These are phyloP conservation scores for Monosporozyma siamensis DNA, from an alignment of 805 yeast genomes.

Conservation along the genomic window DNA sequence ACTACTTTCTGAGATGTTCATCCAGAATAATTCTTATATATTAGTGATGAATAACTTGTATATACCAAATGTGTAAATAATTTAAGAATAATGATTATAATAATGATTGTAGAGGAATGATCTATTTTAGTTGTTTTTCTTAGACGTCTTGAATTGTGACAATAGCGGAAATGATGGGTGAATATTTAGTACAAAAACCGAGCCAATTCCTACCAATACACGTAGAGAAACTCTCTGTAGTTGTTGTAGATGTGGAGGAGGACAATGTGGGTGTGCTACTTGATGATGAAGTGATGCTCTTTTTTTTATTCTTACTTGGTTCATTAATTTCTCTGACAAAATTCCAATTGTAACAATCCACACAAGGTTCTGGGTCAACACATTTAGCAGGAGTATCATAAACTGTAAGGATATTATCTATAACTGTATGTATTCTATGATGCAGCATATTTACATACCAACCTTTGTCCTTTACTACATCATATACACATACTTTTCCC, in stretches of 20 bases:
- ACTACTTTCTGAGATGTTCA: neutral
- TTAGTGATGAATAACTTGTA: slow-evolving; percentile 1
- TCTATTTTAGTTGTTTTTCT: no score
- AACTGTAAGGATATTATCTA: slow-evolving; percentile 61
- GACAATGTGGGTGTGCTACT: slow-evolving; percentile 10
- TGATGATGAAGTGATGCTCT: slow-evolving; percentile 3
- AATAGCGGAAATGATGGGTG: neutral
- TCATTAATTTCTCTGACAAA: slow-evolving; percentile 30
- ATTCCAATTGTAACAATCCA: slow-evolving; percentile 88
- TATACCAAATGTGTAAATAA: no score
- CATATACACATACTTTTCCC: slow-evolving; percentile 80
- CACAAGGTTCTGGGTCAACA: slow-evolving; percentile 67
- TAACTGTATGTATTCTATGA: slow-evolving; percentile 85
- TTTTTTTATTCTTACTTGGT: slow-evolving; percentile 11
- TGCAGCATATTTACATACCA: slow-evolving; percentile 85
- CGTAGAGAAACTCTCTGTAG: slow-evolving; percentile 16
- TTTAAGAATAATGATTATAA: no score
- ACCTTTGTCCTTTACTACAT: slow-evolving; percentile 78
- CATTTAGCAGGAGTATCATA: slow-evolving; percentile 78
- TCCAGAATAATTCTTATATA: neutral
- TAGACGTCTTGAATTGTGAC: no score
- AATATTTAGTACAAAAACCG: slow-evolving; percentile 28
- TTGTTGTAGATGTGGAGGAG: slow-evolving; percentile 14
- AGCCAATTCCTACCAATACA: slow-evolving; percentile 30
- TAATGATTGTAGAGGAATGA: no score